Percentiles rank a stretch among this genome's conserved stretches.
Conservation (phyloP, 192 early-diverging fungal species). For the Umbelopsis sp. region DNA sequence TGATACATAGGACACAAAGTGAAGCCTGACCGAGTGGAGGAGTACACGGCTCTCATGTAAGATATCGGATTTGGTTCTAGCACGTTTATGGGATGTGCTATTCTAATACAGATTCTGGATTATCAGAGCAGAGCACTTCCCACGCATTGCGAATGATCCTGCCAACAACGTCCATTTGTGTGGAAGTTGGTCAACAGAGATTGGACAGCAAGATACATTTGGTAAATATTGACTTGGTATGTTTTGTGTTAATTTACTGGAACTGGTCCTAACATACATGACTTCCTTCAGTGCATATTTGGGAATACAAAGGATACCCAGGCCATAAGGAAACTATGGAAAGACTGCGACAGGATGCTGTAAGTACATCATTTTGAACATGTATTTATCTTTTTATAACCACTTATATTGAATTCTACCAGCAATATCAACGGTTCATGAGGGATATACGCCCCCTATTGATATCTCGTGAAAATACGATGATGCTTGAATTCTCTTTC, state of each 20-base stretch:
- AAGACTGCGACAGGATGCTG: conserved; percentile 61
- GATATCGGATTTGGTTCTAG: no score
- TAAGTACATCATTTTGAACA: conserved; percentile 33
- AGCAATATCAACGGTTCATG: conserved; percentile 67
- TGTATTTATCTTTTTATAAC: no score
- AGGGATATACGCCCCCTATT: conserved; percentile 72
- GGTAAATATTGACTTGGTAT: conserved; percentile 47
- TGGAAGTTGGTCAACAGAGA: conserved; percentile 86
- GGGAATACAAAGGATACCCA: conserved; percentile 92
- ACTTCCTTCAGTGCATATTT: conserved; percentile 76
- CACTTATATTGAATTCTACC: no score
- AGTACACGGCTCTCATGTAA: conserved; percentile 78
- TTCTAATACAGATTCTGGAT: background rate
- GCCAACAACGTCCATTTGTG: conserved; percentile 79
- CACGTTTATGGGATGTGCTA: background rate
- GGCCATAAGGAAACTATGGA: conserved; percentile 71
- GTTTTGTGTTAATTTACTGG: background rate
- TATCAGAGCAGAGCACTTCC: conserved; percentile 73
- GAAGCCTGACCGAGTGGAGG: conserved; percentile 82
- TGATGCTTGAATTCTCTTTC: conserved; percentile 92
- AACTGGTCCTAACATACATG: background rate
- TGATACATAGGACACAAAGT: conserved; percentile 69
- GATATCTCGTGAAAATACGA: conserved; percentile 73
- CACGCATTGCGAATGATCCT: conserved; percentile 73
- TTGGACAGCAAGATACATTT: conserved; percentile 87